Evolutionary conservation across 306 rosid species (phyloP), one percentile per base, ranked within the genome.

Genomic region (Castanospermum australe): DNA sequence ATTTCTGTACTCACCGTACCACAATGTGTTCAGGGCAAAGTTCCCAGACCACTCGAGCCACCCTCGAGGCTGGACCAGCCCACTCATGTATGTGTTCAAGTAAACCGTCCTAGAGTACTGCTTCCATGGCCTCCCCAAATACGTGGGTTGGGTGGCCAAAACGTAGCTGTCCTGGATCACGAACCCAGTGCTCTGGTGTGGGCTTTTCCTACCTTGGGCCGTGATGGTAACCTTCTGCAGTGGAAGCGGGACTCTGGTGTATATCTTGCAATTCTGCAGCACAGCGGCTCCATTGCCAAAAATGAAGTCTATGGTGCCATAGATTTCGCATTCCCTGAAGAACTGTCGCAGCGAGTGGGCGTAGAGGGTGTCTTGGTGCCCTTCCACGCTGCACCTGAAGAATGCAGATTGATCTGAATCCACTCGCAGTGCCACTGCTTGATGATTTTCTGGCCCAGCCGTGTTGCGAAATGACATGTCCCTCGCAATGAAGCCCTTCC

Each of bases 231-330:
- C 93, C 74, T 93, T 93, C 25, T 93, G 98, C 2, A 81, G 60
- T 0, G 97, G 91, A 1, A 93, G 92, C 0, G 98, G 98, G 6
- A 84, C 93, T 28, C 98, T 36, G 0, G 97, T 89, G 94, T 73
- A 93, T 67, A 93, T 82, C 77, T 86, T 91, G 88, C 98, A 93
- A 25, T 86, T 87, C 69, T 91, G 98, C 10, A 93, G 61, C 6
- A 93, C 94, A 0, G 94, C 97, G 0, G 98, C 98, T 0, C 97
- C 97, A 6, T 93, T 93, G 50, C 98, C 98, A 45, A 93, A 93
- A 22, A 93, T 91, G 88, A 89, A 93, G 83, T 93, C 98, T 77
- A 93, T 88, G 73, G 97, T 93, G 36, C 98, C 97, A 8, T 89
- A 89, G 59, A 93, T 87, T 45, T 84, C 86, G 2, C 98, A 93